Percentiles rank a stretch among this genome's conserved stretches.
Evolutionary conservation across 352 stramenopile species (phyloP).

Genomic region (Phytopythium sindhum): DNA sequence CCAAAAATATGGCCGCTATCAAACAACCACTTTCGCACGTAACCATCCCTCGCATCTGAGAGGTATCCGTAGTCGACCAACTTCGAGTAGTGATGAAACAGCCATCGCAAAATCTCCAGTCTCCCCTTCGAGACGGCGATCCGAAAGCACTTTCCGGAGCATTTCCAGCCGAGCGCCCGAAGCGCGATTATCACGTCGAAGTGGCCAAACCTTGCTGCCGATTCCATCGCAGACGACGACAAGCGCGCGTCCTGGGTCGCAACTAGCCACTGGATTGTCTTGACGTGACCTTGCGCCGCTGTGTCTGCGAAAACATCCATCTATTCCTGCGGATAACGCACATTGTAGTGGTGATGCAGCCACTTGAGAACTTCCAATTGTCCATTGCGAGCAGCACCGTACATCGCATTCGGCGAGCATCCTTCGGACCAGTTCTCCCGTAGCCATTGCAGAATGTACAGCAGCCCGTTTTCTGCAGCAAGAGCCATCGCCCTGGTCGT

Average conservation of each 20-base stretch:
- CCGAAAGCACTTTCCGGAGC: too few relatives aligned
- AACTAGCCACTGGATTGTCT: neutral
- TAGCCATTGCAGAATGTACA: constrained; percentile 7
- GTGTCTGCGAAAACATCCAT: too few relatives aligned
- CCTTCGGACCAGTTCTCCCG: neutral
- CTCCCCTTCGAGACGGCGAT: too few relatives aligned
- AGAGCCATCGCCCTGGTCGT: constrained; percentile 19
- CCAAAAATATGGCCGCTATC: neutral
- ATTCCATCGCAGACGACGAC: neutral
- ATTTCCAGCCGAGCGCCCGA: neutral
- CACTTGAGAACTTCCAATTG: neutral
- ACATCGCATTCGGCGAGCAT: neutral
- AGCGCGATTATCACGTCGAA: neutral
- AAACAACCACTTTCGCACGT: neutral
- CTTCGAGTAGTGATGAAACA: neutral
- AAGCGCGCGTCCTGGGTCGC: neutral
- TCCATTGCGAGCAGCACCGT: neutral
- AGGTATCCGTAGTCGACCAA: neutral
- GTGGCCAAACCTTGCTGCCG: neutral
- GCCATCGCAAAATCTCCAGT: neutral
- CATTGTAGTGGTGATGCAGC: neutral
- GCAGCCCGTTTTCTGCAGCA: constrained; percentile 15
- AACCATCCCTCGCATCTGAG: too few relatives aligned
- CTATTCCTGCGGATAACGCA: neutral
- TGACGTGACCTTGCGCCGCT: neutral